Evolutionary conservation across 768 basidiomycete genomes (phyloP).

Genomic region (Termitomyces sp.): DNA sequence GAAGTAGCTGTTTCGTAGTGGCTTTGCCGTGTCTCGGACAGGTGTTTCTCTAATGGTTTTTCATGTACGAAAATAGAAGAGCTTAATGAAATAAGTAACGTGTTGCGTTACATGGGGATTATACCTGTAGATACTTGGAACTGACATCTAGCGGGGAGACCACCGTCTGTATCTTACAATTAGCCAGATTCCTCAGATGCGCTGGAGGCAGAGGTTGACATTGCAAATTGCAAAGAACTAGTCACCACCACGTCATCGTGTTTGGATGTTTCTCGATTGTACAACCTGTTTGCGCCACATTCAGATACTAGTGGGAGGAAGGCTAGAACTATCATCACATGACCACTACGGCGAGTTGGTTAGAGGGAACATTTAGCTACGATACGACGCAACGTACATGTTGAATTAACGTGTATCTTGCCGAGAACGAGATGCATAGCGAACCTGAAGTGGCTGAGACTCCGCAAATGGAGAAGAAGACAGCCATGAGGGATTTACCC

Average conservation of each 20-base stretch:
- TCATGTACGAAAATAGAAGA: too few species aligned
- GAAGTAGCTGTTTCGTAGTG: too few species aligned
- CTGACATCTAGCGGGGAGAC: too few species aligned
- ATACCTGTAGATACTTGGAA: too few species aligned
- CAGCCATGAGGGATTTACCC: not conserved
- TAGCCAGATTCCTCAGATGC: not conserved
- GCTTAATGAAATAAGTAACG: too few species aligned
- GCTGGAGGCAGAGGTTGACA: not conserved
- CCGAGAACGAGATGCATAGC: constrained; percentile 4
- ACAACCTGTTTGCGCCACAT: not conserved
- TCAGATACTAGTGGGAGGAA: not conserved
- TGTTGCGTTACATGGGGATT: too few species aligned
- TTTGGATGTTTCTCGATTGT: not conserved
- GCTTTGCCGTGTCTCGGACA: too few species aligned
- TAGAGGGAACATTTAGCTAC: not conserved
- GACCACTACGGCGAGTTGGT: not conserved
- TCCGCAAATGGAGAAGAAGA: not conserved
- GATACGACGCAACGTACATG: not conserved
- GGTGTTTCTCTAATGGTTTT: too few species aligned
- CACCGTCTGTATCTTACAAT: not conserved
- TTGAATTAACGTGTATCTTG: constrained; percentile 9
- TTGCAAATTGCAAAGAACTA: not conserved
- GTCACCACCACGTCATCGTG: not conserved
- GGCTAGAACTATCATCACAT: not conserved
- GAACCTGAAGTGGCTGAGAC: not conserved